Evolutionary conservation across 1,284 basidiomycete genomes (phyloP).

Genomic region (Rhodotorula glutinis): DNA sequence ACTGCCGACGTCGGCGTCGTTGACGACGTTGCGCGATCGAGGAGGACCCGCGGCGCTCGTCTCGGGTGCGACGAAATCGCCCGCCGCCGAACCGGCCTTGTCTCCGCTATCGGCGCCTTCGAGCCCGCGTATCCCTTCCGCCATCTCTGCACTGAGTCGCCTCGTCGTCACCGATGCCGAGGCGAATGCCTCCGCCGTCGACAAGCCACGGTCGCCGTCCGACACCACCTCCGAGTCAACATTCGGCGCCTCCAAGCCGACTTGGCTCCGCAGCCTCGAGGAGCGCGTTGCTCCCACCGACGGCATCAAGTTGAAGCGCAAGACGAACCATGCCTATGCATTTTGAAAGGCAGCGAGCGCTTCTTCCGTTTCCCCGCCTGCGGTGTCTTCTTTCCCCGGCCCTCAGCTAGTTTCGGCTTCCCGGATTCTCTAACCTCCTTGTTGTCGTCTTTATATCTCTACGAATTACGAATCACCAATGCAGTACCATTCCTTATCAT

Average conservation of each 20-base stretch:
- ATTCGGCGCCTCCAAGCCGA: neutral
- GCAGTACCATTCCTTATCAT: too few species aligned
- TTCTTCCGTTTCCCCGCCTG: too few species aligned
- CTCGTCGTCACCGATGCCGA: neutral
- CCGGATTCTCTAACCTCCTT: too few species aligned
- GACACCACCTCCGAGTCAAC: too few species aligned
- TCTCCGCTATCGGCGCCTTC: conserved; percentile 13
- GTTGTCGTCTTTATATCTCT: too few species aligned
- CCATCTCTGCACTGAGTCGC: neutral
- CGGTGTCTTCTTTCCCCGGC: neutral
- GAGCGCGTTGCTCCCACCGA: conserved; percentile 1
- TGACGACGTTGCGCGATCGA: neutral
- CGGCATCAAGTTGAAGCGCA: conserved; percentile 9
- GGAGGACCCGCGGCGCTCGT: neutral
- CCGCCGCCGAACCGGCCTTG: conserved; percentile 1
- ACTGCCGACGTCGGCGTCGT: neutral
- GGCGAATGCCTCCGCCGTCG: neutral
- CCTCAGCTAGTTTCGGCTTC: too few species aligned
- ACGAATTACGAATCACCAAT: too few species aligned
- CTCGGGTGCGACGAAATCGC: conserved; percentile 1
- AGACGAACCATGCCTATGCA: conserved; percentile 2
- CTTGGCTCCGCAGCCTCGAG: conserved; percentile 8
- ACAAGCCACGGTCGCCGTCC: neutral
- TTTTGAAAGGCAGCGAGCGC: neutral
- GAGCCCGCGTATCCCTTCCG: neutral